Evolutionary conservation across 1,284 basidiomycete genomes (phyloP).

Genomic region (Trichosporon asahii): DNA sequence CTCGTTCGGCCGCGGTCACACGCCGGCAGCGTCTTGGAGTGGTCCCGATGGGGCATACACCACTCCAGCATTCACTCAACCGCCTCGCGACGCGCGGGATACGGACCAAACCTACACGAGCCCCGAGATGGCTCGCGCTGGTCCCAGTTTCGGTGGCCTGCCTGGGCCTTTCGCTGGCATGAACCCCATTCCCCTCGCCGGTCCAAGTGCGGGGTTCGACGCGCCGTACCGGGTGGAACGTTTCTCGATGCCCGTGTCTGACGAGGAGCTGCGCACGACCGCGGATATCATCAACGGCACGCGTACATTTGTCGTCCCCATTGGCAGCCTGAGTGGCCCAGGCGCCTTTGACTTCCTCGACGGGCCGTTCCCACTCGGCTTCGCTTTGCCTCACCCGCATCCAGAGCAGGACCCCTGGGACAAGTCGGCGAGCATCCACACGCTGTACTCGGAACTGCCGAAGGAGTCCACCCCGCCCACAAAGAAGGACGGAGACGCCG

Average conservation of each 20-base stretch:
- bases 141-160: neutral
- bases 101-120: neutral
- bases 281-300: neutral
- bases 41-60: neutral
- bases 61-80: neutral
- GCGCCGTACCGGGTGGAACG: neutral
- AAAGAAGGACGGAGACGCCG: neutral
- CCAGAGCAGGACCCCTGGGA: neutral
- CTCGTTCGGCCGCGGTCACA: neutral
- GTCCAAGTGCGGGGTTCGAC: neutral
- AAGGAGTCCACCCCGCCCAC: neutral
- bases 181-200: neutral
- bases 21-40: neutral
- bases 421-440: slow-evolving; percentile 5
- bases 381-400: neutral
- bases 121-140: neutral
- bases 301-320: neutral
- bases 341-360: neutral
- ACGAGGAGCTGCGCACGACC: neutral
- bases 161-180: neutral
- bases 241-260: neutral
- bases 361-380: neutral
- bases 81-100: neutral
- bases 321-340: neutral
- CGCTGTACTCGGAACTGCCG: neutral